A percentile compares a stretch with the other conserved stretches of the same genome.
These are phyloP conservation scores for Teratosphaeria pseudoeucalypti DNA, from an alignment of 2,329 filamentous ascomycete genomes.

Conservation along the genomic window DNA sequence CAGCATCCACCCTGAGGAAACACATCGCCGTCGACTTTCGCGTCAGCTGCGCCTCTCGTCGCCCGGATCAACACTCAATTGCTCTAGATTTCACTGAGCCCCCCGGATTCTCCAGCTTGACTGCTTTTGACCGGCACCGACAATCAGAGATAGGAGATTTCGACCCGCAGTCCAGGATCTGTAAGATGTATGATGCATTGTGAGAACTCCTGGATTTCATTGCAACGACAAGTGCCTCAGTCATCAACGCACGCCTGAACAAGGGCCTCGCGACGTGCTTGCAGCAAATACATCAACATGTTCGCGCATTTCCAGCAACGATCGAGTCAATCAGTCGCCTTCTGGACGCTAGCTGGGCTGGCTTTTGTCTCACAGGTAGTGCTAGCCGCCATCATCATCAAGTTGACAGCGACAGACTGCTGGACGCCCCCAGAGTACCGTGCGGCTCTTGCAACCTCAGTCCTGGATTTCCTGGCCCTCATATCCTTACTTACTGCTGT, in stretches of 20 bases:
- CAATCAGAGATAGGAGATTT: background rate
- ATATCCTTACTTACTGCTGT: conserved; percentile 5
- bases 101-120: background rate
- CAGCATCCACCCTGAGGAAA: background rate
- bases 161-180: background rate
- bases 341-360: conserved; percentile 5
- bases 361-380: conserved; percentile 1
- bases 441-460: conserved; percentile 9
- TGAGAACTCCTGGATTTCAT: background rate
- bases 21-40: background rate
- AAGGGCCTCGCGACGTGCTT: background rate
- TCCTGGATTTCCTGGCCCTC: conserved; percentile 10
- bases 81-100: background rate
- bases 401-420: conserved; percentile 5
- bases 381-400: conserved; percentile 4
- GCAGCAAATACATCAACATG: background rate
- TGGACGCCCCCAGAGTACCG: background rate
- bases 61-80: background rate
- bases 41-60: background rate
- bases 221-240: background rate
- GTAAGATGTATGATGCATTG: background rate
- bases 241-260: background rate
- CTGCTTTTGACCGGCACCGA: background rate
- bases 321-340: conserved; percentile 1
- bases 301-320: conserved; percentile 2